Evolutionary conservation across 345 rosid genomes (phyloP).

Genomic region (Gossypioides kirkii): DNA sequence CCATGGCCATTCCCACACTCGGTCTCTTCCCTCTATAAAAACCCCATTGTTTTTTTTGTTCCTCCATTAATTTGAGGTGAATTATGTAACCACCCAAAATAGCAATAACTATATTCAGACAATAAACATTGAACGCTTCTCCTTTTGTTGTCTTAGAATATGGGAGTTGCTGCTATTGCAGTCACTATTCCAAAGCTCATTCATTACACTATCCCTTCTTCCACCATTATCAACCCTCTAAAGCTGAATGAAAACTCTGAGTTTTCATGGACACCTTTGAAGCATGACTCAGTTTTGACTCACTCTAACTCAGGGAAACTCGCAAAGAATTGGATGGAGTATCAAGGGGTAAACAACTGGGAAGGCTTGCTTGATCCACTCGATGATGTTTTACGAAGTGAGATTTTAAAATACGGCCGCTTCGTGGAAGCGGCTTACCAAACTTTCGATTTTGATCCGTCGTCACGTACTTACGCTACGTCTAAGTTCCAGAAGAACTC

Average conservation of each 20-base stretch:
- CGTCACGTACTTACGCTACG: slow-evolving; percentile 59
- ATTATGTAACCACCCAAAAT: too few relatives aligned
- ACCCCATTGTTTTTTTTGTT: neutral
- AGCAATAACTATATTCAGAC: too few relatives aligned
- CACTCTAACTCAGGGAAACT: slow-evolving; percentile 18
- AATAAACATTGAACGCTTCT: too few relatives aligned
- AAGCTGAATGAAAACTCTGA: neutral
- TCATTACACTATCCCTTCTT: neutral
- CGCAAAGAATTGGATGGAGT: slow-evolving; percentile 44
- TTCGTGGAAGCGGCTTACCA: slow-evolving; percentile 75
- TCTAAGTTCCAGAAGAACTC: slow-evolving; percentile 50
- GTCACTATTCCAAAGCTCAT: neutral
- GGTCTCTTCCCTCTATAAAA: neutral
- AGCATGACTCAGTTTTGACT: neutral
- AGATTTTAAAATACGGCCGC: slow-evolving; percentile 72
- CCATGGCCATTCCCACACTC: neutral
- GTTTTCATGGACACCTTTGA: slow-evolving; percentile 9
- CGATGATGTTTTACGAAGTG: slow-evolving; percentile 61
- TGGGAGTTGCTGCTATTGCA: neutral
- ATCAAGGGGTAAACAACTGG: slow-evolving; percentile 58
- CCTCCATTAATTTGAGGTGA: neutral
- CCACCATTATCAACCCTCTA: neutral
- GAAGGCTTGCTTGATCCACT: slow-evolving; percentile 74
- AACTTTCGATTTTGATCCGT: slow-evolving; percentile 64
- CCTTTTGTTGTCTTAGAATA: neutral